Percentiles rank a stretch among this genome's conserved stretches.
These are phyloP conservation scores for Ophiostoma angusticollis DNA, from an alignment of 2,329 filamentous ascomycete species.

Conservation along the genomic window DNA sequence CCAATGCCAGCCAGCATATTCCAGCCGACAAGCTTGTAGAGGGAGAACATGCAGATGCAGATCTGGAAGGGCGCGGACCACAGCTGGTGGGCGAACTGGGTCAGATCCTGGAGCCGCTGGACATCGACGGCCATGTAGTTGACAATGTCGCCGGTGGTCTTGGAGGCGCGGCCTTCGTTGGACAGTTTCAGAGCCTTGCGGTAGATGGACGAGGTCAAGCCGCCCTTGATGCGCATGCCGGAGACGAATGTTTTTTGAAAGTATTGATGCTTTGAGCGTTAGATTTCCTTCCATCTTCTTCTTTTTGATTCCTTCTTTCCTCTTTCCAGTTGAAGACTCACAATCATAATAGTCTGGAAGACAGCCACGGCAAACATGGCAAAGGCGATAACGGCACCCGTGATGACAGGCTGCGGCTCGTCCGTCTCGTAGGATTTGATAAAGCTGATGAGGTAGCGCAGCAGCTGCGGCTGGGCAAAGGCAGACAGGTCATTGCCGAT, in stretches of 20 bases:
- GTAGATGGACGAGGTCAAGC: slow-evolving; percentile 83
- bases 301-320: too few relatives aligned
- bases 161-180: slow-evolving; percentile 78
- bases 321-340: too few relatives aligned
- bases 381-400: slow-evolving; percentile 76
- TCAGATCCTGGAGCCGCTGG: slow-evolving; percentile 84
- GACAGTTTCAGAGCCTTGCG: slow-evolving; percentile 80
- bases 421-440: slow-evolving; percentile 60
- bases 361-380: slow-evolving; percentile 85
- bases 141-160: slow-evolving; percentile 94
- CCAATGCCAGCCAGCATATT: slow-evolving; percentile 93
- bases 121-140: slow-evolving; percentile 99
- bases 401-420: slow-evolving; percentile 60
- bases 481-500: slow-evolving; percentile 72
- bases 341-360: slow-evolving; percentile 72
- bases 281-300: too few relatives aligned
- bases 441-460: slow-evolving; percentile 73
- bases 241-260: slow-evolving; percentile 92
- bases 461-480: slow-evolving; percentile 82
- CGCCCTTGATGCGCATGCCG: slow-evolving; percentile 92
- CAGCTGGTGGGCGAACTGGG: slow-evolving; percentile 87
- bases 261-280: slow-evolving; percentile 59
- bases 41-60: slow-evolving; percentile 81
- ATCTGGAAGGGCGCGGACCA: slow-evolving; percentile 99
- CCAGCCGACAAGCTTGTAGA: slow-evolving; percentile 87